These are phyloP conservation scores for Pistacia vera DNA, from an alignment of 345 rosid species.

Conservation along the genomic window DNA sequence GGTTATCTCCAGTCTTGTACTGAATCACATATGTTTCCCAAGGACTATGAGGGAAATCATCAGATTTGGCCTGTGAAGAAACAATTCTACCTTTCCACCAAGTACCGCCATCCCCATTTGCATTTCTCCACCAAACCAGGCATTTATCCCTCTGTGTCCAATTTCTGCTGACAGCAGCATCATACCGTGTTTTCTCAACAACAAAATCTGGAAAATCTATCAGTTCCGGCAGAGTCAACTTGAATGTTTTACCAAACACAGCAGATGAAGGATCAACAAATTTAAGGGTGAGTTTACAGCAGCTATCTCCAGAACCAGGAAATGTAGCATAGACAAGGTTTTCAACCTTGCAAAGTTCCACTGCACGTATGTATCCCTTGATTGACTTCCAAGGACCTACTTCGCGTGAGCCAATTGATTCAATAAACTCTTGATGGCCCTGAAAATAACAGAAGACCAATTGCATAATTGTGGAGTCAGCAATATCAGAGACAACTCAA, in stretches of 20 bases:
- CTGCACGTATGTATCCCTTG: conserved; percentile 65
- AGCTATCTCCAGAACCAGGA: conserved; percentile 95
- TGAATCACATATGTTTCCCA: conserved; percentile 78
- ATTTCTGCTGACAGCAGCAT: conserved; percentile 62
- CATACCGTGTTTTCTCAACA: conserved; percentile 84
- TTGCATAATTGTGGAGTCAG: conserved; percentile 7
- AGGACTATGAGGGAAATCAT: conserved; percentile 84
- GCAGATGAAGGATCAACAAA: conserved; percentile 67
- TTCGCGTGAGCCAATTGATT: conserved; percentile 38
- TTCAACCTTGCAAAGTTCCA: conserved; percentile 79
- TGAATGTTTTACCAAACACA: conserved; percentile 54
- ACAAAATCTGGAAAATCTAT: conserved; percentile 82
- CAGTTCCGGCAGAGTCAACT: conserved; percentile 79
- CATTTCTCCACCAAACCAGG: conserved; percentile 90
- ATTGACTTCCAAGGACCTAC: conserved; percentile 61
- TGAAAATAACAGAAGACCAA: conserved; percentile 41
- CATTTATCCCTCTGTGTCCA: conserved; percentile 79
- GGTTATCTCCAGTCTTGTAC: conserved; percentile 59
- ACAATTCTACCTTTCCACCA: conserved; percentile 90
- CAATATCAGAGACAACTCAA: conserved; percentile 6
- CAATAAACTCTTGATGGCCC: conserved; percentile 87
- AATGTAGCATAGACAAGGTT: conserved; percentile 66
- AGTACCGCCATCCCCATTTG: conserved; percentile 61
- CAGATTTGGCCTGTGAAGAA: conserved; percentile 56
- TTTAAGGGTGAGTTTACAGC: conserved; percentile 89